Evolutionary conservation across 129 eudicot species (phyloP).

Genomic region (Rutidosis leptorrhynchoides): DNA sequence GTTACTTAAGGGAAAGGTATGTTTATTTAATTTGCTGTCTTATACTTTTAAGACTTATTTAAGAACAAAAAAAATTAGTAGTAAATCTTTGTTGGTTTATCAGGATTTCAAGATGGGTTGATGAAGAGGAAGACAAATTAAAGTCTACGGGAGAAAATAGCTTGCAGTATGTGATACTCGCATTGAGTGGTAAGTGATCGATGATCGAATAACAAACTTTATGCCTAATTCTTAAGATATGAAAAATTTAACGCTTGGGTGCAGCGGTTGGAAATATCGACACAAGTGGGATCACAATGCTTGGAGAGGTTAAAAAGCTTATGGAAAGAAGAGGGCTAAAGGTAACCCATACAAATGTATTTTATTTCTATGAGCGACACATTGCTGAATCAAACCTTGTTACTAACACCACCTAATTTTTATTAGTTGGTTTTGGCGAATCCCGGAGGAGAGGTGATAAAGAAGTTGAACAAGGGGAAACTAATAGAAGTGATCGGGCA

Average conservation of each 20-base stretch:
- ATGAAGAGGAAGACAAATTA: constrained; percentile 77
- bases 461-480: constrained; percentile 72
- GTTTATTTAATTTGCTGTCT: not conserved
- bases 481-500: constrained; percentile 60
- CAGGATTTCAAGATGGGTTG: constrained; percentile 83
- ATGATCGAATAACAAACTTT: not conserved
- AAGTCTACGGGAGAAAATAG: constrained; percentile 44
- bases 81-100: constrained; percentile 1
- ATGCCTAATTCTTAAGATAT: not conserved
- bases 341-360: constrained; percentile 29
- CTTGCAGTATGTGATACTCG: constrained; percentile 65
- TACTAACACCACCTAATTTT: not conserved
- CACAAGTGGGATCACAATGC: constrained; percentile 89
- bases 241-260: not conserved
- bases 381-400: not conserved
- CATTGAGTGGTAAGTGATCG: constrained; percentile 67
- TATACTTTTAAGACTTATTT: not conserved
- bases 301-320: constrained; percentile 69
- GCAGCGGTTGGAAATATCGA: constrained; percentile 94
- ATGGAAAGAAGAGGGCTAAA: constrained; percentile 71
- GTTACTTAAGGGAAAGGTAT: constrained; percentile 87
- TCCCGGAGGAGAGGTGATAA: constrained; percentile 89
- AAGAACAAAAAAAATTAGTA: not conserved
- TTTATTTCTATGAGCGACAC: not conserved
- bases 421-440: constrained; percentile 71